Evolutionary conservation across 2,329 filamentous ascomycete genomes (phyloP), one percentile per base, ranked within the genome.

Genomic region (Trichoderma gracile): DNA sequence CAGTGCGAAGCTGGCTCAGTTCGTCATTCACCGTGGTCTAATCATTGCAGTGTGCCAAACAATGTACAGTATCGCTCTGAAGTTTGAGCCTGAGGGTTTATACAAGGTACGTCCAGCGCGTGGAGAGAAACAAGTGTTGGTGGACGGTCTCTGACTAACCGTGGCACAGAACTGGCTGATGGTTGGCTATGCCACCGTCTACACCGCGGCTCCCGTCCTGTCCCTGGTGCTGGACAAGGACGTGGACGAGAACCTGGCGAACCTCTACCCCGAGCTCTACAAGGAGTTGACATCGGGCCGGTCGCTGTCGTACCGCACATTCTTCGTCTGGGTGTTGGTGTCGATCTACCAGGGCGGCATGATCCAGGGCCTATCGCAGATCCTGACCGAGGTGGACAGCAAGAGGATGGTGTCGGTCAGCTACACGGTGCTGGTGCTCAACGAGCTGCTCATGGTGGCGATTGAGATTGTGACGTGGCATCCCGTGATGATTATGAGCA

Each of bases 391-490:
- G 67, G 88, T 91, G 3, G 87, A 92, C 68, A 84, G 87, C 1
- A 81, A 84, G 14, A 82, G 80, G 66, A 96, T 99, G 89, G 91
- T 98, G 62, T 87, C 91, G 25, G 91, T 99, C 52, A 93, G 89
- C 65, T 99, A 97, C 74, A 96, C 94, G 0, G 92, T 93, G 0
- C 85, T 99, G 2, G 88, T 99, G 5, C 80, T 98, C 67, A 99
- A 98, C 76, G 95, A 99, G 75, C 84, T 99, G 66, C 85, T 96
- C 71, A 99, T 99, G 96, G 95, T 98, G 2, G 94, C 93, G 3
- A 92, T 96, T 65, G 91, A 97, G 74, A 91, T 99, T 71, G 97
- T 92, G 3, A 99, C 95, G 0, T 99, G 95, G 95, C 95, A 98
- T 76, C 90, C 90, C 45, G 83, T 94, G 67, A 98, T 98, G 93